phyloP scores from a whole-genome alignment of 495 filamentous ascomycete genomes.

The Articulospora tetracladia region DNA sequence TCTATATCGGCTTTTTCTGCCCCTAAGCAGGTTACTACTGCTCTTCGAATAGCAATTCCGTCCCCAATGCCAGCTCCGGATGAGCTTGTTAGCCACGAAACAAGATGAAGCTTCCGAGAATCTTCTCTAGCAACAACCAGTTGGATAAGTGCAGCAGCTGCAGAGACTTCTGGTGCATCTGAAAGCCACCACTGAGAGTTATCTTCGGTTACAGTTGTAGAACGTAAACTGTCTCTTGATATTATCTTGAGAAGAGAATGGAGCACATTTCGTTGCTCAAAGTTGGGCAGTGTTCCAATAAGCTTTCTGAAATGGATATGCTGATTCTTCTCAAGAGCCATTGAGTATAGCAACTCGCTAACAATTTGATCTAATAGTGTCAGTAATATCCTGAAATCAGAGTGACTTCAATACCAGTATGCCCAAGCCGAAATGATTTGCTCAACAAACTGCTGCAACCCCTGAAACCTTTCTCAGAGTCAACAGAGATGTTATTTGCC shows the following conservation, averaged over 20 bases:
- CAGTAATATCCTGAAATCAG: constrained; percentile 7
- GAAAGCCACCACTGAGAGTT: constrained; percentile 32
- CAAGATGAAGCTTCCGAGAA: constrained; percentile 44
- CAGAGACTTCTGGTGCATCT: constrained; percentile 37
- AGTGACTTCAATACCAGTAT: constrained; percentile 53
- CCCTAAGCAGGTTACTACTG: constrained; percentile 57
- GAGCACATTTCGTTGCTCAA: constrained; percentile 56
- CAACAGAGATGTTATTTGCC: constrained; percentile 29
- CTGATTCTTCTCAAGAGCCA: constrained; percentile 13
- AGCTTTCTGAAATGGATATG: constrained; percentile 28
- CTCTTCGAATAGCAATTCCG: constrained; percentile 57
- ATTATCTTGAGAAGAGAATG: constrained; percentile 55
- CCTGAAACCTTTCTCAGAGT: constrained; percentile 46
- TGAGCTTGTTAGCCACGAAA: constrained; percentile 64
- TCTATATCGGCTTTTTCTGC: constrained; percentile 49
- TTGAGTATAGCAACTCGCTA: constrained; percentile 22
- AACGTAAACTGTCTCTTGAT: constrained; percentile 39
- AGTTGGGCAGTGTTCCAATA: constrained; percentile 42
- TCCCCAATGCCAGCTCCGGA: constrained; percentile 64
- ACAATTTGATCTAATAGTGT: constrained; percentile 21
- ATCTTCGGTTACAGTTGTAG: constrained; percentile 21
- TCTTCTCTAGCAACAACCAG: constrained; percentile 33
- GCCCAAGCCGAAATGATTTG: constrained; percentile 68
- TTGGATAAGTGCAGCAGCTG: constrained; percentile 42
- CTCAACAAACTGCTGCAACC: constrained; percentile 56